Evolutionary conservation across 2,329 filamentous ascomycete genomes (phyloP), one percentile per base, ranked within the genome.

Genomic region (Diaporthe helianthi): DNA sequence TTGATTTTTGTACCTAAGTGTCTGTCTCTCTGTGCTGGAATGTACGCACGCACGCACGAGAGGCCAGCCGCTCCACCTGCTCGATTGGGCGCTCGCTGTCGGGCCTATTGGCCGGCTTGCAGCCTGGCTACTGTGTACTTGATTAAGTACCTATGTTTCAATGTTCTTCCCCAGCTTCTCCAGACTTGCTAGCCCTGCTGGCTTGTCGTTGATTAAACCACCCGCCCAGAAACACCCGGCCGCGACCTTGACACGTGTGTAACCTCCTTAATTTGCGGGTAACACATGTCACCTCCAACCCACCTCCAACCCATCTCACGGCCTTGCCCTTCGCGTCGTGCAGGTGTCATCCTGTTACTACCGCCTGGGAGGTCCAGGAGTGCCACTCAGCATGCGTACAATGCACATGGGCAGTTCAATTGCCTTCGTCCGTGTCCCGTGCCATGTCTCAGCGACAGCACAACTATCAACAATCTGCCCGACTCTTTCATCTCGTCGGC

Each of bases 251-350:
- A 49, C 29, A 52, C 61, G 22, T 69, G 67, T 58, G 67, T 36
- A 41, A 69, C 67, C 6, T 65, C 58, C 67, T 68, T 63, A 65
- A 69, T 69, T 46, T 65, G 58, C 67, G 46, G 58, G n/a, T 38
- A 38, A 17, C 53, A 12, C 22, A 22, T 38, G 31, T 58, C 31
- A 31, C 41, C 26, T 47, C 17, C 41, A 36, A 47, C 41, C 58
- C 31, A 31, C 41, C 26, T 47, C 17, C 41, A 36, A 47, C 41
- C 58, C 12, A 49, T 47, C 24, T 49, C 58, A 36, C 58, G 44
- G 24, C 58, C 58, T 49, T 49, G 58, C n/a, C 58, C n/a, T 63
- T 63, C 49, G 29, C 58, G 58, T 63, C 58, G 58, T 41, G 58
- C 58, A 63, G 44, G 58, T 63, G 58, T 49, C 44, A 63, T 49